Evolutionary conservation across 495 filamentous ascomycete genomes (phyloP), one percentile per base, ranked within the genome.

Genomic region (Xylaria curta): DNA sequence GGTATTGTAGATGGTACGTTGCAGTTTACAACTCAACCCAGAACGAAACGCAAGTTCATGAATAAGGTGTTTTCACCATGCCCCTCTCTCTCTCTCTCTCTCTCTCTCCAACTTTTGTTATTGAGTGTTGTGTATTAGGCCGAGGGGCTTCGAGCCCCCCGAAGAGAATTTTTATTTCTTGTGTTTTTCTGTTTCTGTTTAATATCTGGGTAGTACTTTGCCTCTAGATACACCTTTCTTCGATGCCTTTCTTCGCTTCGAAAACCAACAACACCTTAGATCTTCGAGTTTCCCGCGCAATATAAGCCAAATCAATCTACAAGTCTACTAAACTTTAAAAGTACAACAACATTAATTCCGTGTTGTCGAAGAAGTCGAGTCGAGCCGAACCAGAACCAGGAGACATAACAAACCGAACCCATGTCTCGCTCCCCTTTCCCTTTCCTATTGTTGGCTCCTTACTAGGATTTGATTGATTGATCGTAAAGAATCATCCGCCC

Each of bases 141-240:
- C 60, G 56, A 46, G 33, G 68, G 58, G 72, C 53, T 59, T 60
- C 65, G 42, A 70, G 75, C 77, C 75, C 64, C 75, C 63, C 66
- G 68, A 78, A 75, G 59, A 51, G 60, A 65, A 38, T 59, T 77
- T 77, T 75, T 78, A 78, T 78, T 78, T 70, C 70, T 6, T 38
- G 31, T 31, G 28, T 31, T 38, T 38, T 21, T 75, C 56, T 58
- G 17, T 6, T 44, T 38, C 36, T 38, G 36, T 38, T 38, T 38
- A 46, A 21, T 54, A 65, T 70, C 74, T 78, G 75, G 67, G 66
- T 74, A 73, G 21, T 58, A 31, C 28, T 8, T 70, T 51, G n/a
- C 72, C 65, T 72, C 75, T 78, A 78, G 56, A 78, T 78, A 78
- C 75, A 78, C 56, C 26, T n/a, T n/a, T 7, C 8, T 36, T 69